A percentile compares a stretch with the other conserved stretches of the same genome.
Evolutionary conservation across 345 rosid genomes (phyloP).

Genomic region (Ceriops decandra): DNA sequence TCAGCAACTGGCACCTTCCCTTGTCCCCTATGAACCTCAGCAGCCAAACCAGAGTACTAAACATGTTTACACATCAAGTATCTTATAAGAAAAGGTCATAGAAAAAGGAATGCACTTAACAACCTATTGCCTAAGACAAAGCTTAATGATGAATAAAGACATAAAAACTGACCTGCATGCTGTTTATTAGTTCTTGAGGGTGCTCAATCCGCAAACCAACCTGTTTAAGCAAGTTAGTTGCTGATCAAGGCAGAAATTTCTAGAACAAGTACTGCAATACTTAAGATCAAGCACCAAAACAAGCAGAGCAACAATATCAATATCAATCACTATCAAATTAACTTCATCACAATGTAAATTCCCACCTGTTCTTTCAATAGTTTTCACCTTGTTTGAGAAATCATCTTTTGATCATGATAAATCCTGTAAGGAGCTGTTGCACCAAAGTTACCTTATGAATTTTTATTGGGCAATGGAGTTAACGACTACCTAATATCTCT

Average conservation of each 20-base stretch:
- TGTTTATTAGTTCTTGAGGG: slow-evolving; percentile 90
- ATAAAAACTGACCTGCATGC: slow-evolving; percentile 60
- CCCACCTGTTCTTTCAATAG: too few species aligned
- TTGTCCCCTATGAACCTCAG: slow-evolving; percentile 65
- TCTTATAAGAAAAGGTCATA: background rate
- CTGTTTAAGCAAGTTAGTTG: slow-evolving; percentile 39
- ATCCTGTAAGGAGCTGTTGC: too few species aligned
- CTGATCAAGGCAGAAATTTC: background rate
- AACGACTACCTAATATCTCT: too few species aligned
- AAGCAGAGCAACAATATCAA: background rate
- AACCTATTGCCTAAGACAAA: background rate
- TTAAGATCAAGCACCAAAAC: background rate
- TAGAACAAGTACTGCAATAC: background rate
- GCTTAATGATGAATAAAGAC: background rate
- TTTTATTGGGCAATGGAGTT: too few species aligned
- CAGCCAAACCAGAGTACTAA: slow-evolving; percentile 73
- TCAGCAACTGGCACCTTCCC: slow-evolving; percentile 96
- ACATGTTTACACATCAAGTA: slow-evolving; percentile 7
- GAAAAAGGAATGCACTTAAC: background rate
- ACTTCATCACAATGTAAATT: too few species aligned
- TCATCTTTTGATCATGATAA: too few species aligned
- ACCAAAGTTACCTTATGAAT: too few species aligned
- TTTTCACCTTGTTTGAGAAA: too few species aligned
- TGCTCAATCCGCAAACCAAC: slow-evolving; percentile 95
- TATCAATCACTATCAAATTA: too few species aligned